Conservation (phyloP, 163 green algal genomes). For the Scenedesmus sp. region DNA sequence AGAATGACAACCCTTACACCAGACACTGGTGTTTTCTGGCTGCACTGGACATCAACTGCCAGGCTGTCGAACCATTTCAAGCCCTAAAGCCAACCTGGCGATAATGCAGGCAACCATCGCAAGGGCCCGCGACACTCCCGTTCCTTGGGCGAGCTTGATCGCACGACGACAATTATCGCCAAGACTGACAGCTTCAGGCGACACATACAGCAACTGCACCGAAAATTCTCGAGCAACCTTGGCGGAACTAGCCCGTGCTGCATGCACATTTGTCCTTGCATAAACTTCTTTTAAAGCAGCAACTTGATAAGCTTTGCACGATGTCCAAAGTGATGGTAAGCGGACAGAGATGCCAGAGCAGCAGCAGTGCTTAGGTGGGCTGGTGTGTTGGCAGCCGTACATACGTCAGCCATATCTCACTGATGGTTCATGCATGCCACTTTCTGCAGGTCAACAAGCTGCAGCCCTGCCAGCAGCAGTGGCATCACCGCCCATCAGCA, state of each 20-base stretch:
- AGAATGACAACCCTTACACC: too few species aligned
- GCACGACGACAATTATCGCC: not conserved
- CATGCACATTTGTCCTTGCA: not conserved
- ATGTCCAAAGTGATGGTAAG: not conserved
- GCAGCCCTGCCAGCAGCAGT: not conserved
- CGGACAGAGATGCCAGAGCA: not conserved
- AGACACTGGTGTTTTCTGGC: not conserved
- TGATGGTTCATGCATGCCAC: not conserved
- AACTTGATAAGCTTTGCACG: not conserved
- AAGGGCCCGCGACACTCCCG: not conserved
- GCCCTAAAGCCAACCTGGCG: not conserved
- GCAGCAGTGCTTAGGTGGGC: not conserved
- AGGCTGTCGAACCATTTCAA: not conserved
- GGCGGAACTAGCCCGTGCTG: not conserved
- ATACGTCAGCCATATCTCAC: not conserved
- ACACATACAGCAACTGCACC: not conserved
- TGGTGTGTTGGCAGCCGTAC: not conserved
- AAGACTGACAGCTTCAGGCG: not conserved
- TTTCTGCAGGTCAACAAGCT: not conserved
- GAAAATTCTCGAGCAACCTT: not conserved
- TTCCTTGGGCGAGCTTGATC: not conserved
- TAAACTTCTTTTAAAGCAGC: not conserved
- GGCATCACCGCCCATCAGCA: not conserved
- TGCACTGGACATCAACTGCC: not conserved
- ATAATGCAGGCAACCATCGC: not conserved